Percentiles rank a stretch among this genome's conserved stretches.
Conservation (phyloP, 495 filamentous ascomycete species). For the Poronia punctata region DNA sequence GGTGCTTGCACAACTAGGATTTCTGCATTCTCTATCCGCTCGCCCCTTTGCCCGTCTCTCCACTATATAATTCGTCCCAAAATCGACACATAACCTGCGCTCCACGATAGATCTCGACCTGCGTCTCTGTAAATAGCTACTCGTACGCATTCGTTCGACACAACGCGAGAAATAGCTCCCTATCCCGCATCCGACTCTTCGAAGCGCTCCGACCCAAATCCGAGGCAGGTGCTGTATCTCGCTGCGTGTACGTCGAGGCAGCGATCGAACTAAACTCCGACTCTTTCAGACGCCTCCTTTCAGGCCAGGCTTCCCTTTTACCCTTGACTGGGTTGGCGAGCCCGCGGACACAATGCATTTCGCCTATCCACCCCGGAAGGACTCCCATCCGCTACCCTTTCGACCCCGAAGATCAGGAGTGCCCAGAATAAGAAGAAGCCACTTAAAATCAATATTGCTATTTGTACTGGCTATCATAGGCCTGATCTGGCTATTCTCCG, state of each 20-base stretch:
- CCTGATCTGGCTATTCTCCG: conserved; percentile 57
- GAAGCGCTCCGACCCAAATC: too few relatives aligned
- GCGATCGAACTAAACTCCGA: neutral
- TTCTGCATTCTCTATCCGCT: neutral
- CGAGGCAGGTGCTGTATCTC: neutral
- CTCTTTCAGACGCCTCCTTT: neutral
- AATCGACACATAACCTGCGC: conserved; percentile 2
- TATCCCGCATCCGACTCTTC: too few relatives aligned
- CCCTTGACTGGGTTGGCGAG: conserved; percentile 5
- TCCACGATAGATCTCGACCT: neutral
- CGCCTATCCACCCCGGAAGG: conserved; percentile 79
- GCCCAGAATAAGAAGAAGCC: conserved; percentile 55
- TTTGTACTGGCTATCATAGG: conserved; percentile 48
- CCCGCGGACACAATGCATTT: conserved; percentile 67
- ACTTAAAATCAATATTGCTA: conserved; percentile 57
- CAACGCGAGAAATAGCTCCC: too few relatives aligned
- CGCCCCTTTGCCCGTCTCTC: neutral
- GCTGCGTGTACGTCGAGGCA: neutral
- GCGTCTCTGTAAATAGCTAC: neutral
- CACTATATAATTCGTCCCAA: neutral
- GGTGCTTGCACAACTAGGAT: neutral
- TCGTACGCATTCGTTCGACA: neutral
- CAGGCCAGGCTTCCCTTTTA: neutral
- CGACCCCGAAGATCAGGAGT: conserved; percentile 52
- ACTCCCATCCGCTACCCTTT: conserved; percentile 59